Base-by-base conservation (phyloP, 306 rosid genomes). In the Casuarina glauca region DNA sequence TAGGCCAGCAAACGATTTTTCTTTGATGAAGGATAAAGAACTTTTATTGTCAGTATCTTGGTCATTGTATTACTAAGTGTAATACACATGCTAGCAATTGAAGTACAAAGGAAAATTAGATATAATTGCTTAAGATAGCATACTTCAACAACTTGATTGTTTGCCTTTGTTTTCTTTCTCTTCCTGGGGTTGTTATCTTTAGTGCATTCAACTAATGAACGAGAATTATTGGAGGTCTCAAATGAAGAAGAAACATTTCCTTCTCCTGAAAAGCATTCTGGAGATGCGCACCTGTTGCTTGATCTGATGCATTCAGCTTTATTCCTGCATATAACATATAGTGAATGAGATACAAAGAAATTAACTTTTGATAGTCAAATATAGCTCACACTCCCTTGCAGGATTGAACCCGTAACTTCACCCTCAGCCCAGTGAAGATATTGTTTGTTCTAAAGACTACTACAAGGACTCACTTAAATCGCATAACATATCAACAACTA, bases 131-230 rank as follows among this genome's bases (percentile, higher is more conserved):
- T 58, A 63, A 39, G 17, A 26, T 19, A 78, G 74, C 74, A 73
- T 83, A 87, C 90, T 46, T 77, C 79, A 61, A 82, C 77, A 69
- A 70, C 45, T 12, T 60, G 63, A 17, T 39, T 77, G 77, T 73
- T 74, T 43, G 60, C 72, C 51, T 72, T 75, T 38, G 6, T 77
- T 68, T 80, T 74, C 67, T 46, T 88, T 82, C 83, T 78, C 44
- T 51, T 77, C 67, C 69, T 85, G 67, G 80, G 76, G 20, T 32
- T 74, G 74, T 79, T 77, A 69, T 2, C 54, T 78, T 11, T 36
- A 61, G 19, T 41, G 72, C 35, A 20, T 15, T 36, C 72, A 58
- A 50, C 12, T 73, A 48, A 51, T 9, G 69, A 42, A 43, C 53
- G 54, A 35, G 71, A 48, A 50, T 20, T 49, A 50, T 45, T 79